phyloP scores from a whole-genome alignment of 345 rosid genomes.

The Cardamine resedifolia region DNA sequence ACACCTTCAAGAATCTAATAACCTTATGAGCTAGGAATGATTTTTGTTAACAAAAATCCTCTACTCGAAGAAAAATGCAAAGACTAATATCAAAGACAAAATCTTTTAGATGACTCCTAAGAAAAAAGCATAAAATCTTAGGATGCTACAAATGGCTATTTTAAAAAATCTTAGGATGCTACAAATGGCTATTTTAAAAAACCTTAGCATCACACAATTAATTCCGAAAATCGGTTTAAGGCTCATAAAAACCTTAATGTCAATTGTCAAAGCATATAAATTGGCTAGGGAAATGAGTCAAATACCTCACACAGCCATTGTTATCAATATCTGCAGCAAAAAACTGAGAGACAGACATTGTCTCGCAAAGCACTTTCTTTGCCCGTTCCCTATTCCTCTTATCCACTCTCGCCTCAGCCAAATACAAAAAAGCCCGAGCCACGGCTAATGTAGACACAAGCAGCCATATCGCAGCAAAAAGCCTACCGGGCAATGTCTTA shows the following conservation, averaged over 20 bases:
- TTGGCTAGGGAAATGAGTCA: background rate
- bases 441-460: conserved; percentile 89
- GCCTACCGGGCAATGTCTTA: conserved; percentile 64
- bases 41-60: background rate
- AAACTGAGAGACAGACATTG: conserved; percentile 88
- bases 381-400: conserved; percentile 82
- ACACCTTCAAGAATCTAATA: conserved; percentile 9
- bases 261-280: background rate
- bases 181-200: background rate
- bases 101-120: background rate
- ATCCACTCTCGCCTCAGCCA: conserved; percentile 95
- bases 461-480: conserved; percentile 89
- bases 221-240: background rate
- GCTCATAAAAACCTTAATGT: background rate
- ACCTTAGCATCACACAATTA: background rate
- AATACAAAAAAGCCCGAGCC: conserved; percentile 79
- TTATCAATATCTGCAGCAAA: conserved; percentile 94
- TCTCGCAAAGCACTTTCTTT: conserved; percentile 84
- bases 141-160: background rate
- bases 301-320: conserved; percentile 88
- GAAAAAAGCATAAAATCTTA: background rate
- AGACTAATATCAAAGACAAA: background rate
- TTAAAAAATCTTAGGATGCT: background rate
- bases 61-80: background rate
- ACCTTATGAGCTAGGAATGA: background rate